A percentile compares a stretch with the other conserved stretches of the same genome.
phyloP scores from a whole-genome alignment of 164 flowering plant genomes.

The Amborella trichopoda region DNA sequence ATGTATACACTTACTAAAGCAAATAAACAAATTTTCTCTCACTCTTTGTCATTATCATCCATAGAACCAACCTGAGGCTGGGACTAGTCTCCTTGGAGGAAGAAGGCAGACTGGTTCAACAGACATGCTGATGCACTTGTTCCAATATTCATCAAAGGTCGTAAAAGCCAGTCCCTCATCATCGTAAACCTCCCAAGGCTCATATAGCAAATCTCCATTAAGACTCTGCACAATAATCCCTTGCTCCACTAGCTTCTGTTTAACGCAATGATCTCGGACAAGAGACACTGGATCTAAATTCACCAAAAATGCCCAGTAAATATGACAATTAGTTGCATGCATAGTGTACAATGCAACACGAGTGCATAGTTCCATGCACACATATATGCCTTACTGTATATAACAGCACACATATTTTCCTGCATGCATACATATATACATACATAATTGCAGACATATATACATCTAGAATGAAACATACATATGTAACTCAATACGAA shows the following conservation, averaged over 20 bases:
- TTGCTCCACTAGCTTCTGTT: slow-evolving; percentile 56
- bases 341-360: no score
- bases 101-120: slow-evolving; percentile 37
- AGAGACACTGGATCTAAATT: slow-evolving; percentile 80
- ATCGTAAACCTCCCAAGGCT: slow-evolving; percentile 88
- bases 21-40: no score
- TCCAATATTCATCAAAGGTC: slow-evolving; percentile 69
- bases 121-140: slow-evolving; percentile 49
- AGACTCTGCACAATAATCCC: slow-evolving; percentile 68
- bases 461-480: no score
- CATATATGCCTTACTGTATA: no score
- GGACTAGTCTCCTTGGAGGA: slow-evolving; percentile 57
- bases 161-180: slow-evolving; percentile 65
- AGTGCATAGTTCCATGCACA: no score
- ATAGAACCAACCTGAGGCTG: slow-evolving; percentile 45
- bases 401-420: no score
- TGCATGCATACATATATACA: no score
- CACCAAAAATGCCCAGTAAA: not conserved
- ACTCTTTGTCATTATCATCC: no score
- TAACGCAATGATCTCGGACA: slow-evolving; percentile 75
- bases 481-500: no score
- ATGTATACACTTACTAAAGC: no score
- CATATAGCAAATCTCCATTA: slow-evolving; percentile 69
- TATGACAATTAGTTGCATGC: no score
- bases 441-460: no score